Evolutionary conservation across 2,329 filamentous ascomycete species (phyloP).

Genomic region (Arthrobotrys conoides): DNA sequence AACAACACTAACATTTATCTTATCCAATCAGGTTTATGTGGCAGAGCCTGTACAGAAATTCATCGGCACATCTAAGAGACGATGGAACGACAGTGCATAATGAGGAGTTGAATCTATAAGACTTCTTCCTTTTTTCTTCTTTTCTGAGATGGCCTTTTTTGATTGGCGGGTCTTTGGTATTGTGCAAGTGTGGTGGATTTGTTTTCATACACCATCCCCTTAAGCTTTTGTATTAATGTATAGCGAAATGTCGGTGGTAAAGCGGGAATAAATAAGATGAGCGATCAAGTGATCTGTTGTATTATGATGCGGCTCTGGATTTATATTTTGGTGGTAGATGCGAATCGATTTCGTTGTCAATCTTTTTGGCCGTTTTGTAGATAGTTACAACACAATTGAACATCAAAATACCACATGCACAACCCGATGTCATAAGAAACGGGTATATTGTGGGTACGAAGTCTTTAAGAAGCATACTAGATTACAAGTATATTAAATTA

Average conservation of each 20-base stretch:
- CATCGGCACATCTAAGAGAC: slow-evolving; percentile 83
- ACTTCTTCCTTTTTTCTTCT: background rate
- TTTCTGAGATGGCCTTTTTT: background rate
- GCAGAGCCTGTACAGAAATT: slow-evolving; percentile 97
- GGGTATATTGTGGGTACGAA: too few species aligned
- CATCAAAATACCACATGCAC: background rate
- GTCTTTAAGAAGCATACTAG: too few species aligned
- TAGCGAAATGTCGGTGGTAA: slow-evolving; percentile 14
- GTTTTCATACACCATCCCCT: background rate
- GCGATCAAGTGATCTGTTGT: slow-evolving; percentile 9
- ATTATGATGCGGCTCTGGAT: slow-evolving; percentile 9
- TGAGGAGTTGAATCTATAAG: slow-evolving; percentile 61
- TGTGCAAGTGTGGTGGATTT: background rate
- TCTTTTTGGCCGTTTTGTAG: background rate
- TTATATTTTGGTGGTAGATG: background rate
- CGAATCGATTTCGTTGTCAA: background rate
- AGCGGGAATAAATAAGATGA: slow-evolving; percentile 23
- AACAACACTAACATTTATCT: background rate
- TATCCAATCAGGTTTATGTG: slow-evolving; percentile 78
- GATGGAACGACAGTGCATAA: slow-evolving; percentile 60
- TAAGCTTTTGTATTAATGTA: slow-evolving; percentile 17
- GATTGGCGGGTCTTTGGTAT: slow-evolving; percentile 12
- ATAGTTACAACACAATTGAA: background rate
- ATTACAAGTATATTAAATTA: too few species aligned
- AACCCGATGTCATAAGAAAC: too few species aligned